These are phyloP conservation scores for Colletotrichum gloeosporioides DNA, from an alignment of 2,329 filamentous ascomycete species.

Conservation along the genomic window DNA sequence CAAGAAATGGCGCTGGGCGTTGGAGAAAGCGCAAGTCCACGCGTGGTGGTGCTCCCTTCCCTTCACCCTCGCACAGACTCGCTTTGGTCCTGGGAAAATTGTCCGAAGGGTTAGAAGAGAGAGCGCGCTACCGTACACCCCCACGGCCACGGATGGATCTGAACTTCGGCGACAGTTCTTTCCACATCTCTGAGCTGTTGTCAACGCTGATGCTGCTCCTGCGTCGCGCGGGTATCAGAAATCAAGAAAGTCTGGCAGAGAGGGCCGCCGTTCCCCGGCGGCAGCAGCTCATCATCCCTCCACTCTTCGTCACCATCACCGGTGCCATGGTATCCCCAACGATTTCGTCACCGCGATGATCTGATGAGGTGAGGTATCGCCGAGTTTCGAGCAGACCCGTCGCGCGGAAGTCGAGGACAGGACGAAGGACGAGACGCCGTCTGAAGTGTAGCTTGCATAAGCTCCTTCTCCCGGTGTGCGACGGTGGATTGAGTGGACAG, in stretches of 20 bases:
- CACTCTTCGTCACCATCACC: constrained; percentile 6
- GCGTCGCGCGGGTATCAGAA: constrained; percentile 14
- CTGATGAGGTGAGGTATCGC: not conserved
- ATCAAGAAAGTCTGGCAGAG: not conserved
- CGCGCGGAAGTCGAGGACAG: not conserved
- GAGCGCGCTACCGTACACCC: not conserved
- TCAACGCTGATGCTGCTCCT: not conserved
- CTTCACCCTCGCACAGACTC: constrained; percentile 1
- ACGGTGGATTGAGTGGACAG: not conserved
- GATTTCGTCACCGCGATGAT: not conserved
- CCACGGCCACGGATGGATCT: constrained; percentile 12
- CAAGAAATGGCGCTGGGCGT: not conserved
- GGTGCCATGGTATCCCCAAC: not conserved
- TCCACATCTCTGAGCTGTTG: not conserved
- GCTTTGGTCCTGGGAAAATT: not conserved
- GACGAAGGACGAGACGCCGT: constrained; percentile 13
- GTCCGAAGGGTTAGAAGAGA: not conserved
- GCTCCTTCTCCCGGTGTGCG: not conserved
- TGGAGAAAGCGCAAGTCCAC: not conserved
- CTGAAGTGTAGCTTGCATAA: constrained; percentile 6
- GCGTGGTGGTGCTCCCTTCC: not conserved
- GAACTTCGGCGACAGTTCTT: constrained; percentile 5
- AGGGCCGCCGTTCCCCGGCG: not conserved
- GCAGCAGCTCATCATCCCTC: not conserved
- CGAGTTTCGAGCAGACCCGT: not conserved